Evolutionary conservation across 495 filamentous ascomycete species (phyloP), one percentile per base, ranked within the genome.

Genomic region (Immersiella caudata): DNA sequence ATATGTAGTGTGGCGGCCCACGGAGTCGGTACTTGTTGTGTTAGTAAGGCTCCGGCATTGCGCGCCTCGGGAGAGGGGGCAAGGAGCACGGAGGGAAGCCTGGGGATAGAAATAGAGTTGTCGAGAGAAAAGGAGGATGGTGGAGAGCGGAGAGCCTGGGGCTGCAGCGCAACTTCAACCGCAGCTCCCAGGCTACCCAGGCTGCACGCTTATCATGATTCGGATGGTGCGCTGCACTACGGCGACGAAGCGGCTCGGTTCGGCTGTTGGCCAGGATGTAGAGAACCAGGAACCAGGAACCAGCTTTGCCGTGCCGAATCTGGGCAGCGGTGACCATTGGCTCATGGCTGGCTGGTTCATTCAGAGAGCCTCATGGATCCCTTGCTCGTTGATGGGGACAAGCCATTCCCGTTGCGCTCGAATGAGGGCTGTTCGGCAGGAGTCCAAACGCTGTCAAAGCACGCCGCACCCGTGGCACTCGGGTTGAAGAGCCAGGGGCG

Each of bases 241-340:
- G n/a, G 59, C n/a, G 29, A 24, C 21, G 27, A 36, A 62, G 59
- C 33, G 40, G 27, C 24, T 65, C 51, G 51, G 51, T 56, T 46
- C 51, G 51, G 51, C 3, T 46, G 40, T 12, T 40, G 50, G 62
- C 52, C 62, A 65, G 50, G 62, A 52, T 18, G 62, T 56, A 33
- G 62, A 46, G 40, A 57, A 49, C 62, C 62, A 57, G 50, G 62
- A 65, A 65, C 62, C 62, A 65, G 62, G 62, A 65, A 65, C 62
- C 50, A 40, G 51, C 51, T 25, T n/a, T 36, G 24, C 26, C 25
- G 51, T 46, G 61, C 51, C 29, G 35, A 21, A 29, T 64, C 27
- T 24, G 16, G 62, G 26, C 62, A 27, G 25, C 18, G 1, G 1
- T 35, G 6, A n/a, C 50, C 27, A 50, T 49, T 40, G 52, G 52